Evolutionary conservation across 257 asterid species (phyloP), one percentile per base, ranked within the genome.

Genomic region (Rhazya stricta): DNA sequence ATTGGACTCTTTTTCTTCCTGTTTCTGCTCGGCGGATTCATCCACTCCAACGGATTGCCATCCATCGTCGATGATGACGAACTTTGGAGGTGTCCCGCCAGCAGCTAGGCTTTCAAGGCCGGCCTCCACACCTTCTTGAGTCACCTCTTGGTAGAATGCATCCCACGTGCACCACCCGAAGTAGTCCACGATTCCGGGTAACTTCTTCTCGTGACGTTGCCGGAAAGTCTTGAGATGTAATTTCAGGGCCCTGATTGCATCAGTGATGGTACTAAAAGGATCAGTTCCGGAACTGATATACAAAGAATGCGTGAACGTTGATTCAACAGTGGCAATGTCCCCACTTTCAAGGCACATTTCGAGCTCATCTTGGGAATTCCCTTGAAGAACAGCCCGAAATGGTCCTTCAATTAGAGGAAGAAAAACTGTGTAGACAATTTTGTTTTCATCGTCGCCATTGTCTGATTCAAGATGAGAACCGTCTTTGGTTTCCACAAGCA

Each of bases 141-240:
- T 87, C 36, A 92, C 97, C 39, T 92, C 93, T 45, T 90, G 93
- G 72, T 92, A 90, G 67, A 89, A 92, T 25, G 97, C 97, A 73
- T 92, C 97, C 97, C 97, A 92, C 0, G 97, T 92, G 76, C 97
- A 92, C 97, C 97, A 92, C 5, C 97, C 97, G 27, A 92, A 92
- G 78, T 77, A 90, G 76, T 90, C 96, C 43, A 89, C 84, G 36
- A 92, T 84, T 76, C 87, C 91, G 0, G 97, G 96, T 57, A 90
- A 74, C 60, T 86, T 89, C 88, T 92, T 92, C 85, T 92, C 97
- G 30, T 81, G 79, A 72, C 96, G 78, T 54, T 85, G 76, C 37
- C 88, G 76, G 76, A 92, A 92, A 5, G 92, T 86, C 66, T 89
- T 85, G 18, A 90, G 86, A 69, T 88, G 97, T 8, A 76, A 73